These are phyloP conservation scores for Wallacemonas sp. DNA, from an alignment of 208 protist species.

Conservation along the genomic window DNA sequence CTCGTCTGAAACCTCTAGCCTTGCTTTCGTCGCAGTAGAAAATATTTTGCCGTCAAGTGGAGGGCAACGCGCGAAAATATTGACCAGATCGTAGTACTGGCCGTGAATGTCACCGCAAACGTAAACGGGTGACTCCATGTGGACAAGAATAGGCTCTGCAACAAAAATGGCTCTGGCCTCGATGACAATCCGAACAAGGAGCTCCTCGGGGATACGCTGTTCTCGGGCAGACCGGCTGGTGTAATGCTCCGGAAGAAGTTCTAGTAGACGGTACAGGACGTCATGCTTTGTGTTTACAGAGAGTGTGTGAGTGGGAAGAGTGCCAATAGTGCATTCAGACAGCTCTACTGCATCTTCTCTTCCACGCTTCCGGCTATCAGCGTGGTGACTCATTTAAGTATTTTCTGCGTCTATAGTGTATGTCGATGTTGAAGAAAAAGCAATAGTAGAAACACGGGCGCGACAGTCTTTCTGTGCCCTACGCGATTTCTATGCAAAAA, in stretches of 20 bases:
- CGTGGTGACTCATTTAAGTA: neutral
- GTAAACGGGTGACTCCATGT: conserved; percentile 89
- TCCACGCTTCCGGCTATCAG: conserved; percentile 11
- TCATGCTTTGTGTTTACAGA: conserved; percentile 65
- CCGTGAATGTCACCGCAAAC: conserved; percentile 99
- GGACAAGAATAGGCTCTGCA: conserved; percentile 64
- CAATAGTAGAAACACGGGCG: no score
- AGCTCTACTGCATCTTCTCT: conserved; percentile 36
- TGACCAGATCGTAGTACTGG: conserved; percentile 97
- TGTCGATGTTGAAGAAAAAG: no score
- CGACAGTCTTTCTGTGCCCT: no score
- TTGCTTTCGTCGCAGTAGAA: conserved; percentile 2
- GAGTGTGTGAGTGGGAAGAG: conserved; percentile 59
- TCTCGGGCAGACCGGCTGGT: conserved; percentile 45
- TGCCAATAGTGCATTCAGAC: conserved; percentile 44
- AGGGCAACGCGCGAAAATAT: conserved; percentile 93
- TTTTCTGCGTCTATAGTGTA: neutral
- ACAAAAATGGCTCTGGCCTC: conserved; percentile 58
- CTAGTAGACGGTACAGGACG: conserved; percentile 71
- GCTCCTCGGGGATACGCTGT: conserved; percentile 64
- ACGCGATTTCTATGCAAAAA: no score
- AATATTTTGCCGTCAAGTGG: conserved; percentile 55
- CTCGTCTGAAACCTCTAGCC: neutral
- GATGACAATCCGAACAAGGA: conserved; percentile 66
- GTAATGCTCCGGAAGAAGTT: conserved; percentile 70